A percentile compares a stretch with the other conserved stretches of the same genome.
Evolutionary conservation across 2,329 filamentous ascomycete species (phyloP).

Genomic region (Calonectria multiphialidica): DNA sequence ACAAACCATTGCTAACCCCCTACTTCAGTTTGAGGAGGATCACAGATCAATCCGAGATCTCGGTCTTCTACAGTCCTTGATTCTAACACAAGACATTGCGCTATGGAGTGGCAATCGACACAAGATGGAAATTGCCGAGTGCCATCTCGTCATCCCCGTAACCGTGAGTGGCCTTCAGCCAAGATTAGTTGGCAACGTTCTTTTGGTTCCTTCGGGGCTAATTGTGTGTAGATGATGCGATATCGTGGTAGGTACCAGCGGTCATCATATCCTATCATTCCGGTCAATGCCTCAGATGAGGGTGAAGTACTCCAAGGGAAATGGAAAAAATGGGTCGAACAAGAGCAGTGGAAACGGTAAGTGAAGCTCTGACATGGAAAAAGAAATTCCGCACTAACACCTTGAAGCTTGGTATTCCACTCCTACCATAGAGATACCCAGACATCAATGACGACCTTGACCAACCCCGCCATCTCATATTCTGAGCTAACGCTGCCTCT

Average conservation of each 20-base stretch:
- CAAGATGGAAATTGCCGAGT: conserved; percentile 69
- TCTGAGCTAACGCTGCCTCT: conserved; percentile 76
- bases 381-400: conserved; percentile 22
- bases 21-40: conserved; percentile 60
- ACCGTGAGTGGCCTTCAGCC: conserved; percentile 50
- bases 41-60: conserved; percentile 60
- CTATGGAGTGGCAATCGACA: conserved; percentile 67
- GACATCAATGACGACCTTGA: conserved; percentile 74
- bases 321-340: conserved; percentile 73
- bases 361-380: background rate
- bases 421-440: conserved; percentile 75
- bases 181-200: background rate
- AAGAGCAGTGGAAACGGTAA: conserved; percentile 75
- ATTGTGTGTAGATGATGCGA: conserved; percentile 60
- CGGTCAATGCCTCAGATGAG: conserved; percentile 65
- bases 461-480: conserved; percentile 75
- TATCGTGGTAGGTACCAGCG: conserved; percentile 70
- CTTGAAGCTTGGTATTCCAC: conserved; percentile 70
- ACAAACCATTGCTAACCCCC: conserved; percentile 20
- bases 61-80: conserved; percentile 62
- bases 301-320: conserved; percentile 70
- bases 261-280: conserved; percentile 64
- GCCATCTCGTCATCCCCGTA: conserved; percentile 58
- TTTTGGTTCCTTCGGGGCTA: conserved; percentile 16
- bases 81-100: conserved; percentile 62